A percentile compares a stretch with the other conserved stretches of the same genome.
phyloP scores from a whole-genome alignment of 208 protist genomes.

The Angomonas ambiguus region DNA sequence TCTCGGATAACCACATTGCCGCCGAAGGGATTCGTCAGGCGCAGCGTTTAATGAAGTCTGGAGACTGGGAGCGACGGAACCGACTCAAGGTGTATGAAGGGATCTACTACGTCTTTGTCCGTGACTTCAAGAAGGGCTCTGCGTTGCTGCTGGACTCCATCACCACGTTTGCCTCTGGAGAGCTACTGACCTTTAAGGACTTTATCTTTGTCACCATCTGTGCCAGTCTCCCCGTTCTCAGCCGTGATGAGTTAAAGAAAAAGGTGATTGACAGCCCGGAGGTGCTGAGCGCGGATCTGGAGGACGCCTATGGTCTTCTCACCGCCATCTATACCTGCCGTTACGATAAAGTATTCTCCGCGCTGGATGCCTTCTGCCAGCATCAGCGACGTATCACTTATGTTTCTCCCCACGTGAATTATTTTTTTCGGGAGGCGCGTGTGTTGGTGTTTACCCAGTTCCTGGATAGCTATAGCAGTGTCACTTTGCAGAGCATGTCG shows the following conservation, averaged over 20 bases:
- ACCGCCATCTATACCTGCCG: slow-evolving; percentile 94
- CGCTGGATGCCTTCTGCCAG: slow-evolving; percentile 91
- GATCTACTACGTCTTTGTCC: slow-evolving; percentile 92
- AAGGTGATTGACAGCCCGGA: slow-evolving; percentile 87
- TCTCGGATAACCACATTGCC: slow-evolving; percentile 90
- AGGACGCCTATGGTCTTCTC: slow-evolving; percentile 85
- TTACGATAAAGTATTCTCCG: slow-evolving; percentile 92
- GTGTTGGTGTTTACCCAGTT: slow-evolving; percentile 97
- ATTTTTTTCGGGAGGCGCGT: slow-evolving; percentile 96
- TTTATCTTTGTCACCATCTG: slow-evolving; percentile 96
- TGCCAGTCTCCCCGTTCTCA: slow-evolving; percentile 82
- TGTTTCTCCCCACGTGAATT: slow-evolving; percentile 91
- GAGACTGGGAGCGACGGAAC: slow-evolving; percentile 99
- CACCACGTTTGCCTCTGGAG: slow-evolving; percentile 96
- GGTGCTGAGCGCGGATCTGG: slow-evolving; percentile 90
- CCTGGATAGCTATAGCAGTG: slow-evolving; percentile 98
- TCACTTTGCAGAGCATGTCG: slow-evolving; percentile 95
- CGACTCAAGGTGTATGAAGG: slow-evolving; percentile 99
- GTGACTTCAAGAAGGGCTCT: slow-evolving; percentile 93
- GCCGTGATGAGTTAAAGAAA: slow-evolving; percentile 86
- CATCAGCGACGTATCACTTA: slow-evolving; percentile 89
- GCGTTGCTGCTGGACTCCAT: slow-evolving; percentile 95
- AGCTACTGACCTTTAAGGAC: slow-evolving; percentile 92
- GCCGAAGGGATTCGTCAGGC: slow-evolving; percentile 90
- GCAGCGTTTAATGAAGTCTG: slow-evolving; percentile 94